A percentile compares a stretch with the other conserved stretches of the same genome.
Evolutionary conservation across 2,329 filamentous ascomycete species (phyloP).

Genomic region (Fusarium nanum): DNA sequence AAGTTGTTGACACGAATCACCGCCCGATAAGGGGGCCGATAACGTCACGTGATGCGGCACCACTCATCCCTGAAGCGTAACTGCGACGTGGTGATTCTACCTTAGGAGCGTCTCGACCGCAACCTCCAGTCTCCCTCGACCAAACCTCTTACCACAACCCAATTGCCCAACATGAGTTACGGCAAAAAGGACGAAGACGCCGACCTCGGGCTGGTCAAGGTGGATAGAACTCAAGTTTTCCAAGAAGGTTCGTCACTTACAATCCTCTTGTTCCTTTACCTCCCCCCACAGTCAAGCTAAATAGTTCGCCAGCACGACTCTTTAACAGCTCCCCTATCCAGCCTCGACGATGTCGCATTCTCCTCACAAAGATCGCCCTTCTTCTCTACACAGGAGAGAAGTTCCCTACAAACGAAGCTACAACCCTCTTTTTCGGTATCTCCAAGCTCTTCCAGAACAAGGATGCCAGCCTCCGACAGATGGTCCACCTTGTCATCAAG

Average conservation of each 20-base stretch:
- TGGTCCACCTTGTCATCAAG: conserved; percentile 99
- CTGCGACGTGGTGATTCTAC: conserved; percentile 56
- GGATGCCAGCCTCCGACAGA: conserved; percentile 96
- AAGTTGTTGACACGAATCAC: conserved; percentile 48
- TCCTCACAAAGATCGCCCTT: conserved; percentile 96
- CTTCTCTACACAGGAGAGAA: conserved; percentile 96
- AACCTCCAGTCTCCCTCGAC: conserved; percentile 52
- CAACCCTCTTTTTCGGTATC: conserved; percentile 97
- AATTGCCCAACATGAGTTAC: conserved; percentile 82
- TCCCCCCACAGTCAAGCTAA: conserved; percentile 52
- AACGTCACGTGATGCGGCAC: conserved; percentile 52
- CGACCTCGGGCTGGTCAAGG: conserved; percentile 92
- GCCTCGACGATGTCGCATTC: conserved; percentile 95
- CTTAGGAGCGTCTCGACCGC: conserved; percentile 45
- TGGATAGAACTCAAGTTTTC: conserved; percentile 97
- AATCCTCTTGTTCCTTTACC: conserved; percentile 48
- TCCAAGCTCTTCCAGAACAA: conserved; percentile 99
- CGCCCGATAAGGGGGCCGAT: conserved; percentile 45
- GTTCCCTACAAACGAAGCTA: conserved; percentile 97
- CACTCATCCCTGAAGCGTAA: conserved; percentile 48
- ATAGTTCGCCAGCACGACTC: conserved; percentile 77
- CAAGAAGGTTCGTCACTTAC: conserved; percentile 82
- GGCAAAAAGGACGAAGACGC: conserved; percentile 99
- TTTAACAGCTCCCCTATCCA: conserved; percentile 99
- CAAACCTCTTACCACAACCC: conserved; percentile 47